These are phyloP conservation scores for Paraphoma sp. DNA, from an alignment of 2,329 filamentous ascomycete species.

Conservation along the genomic window DNA sequence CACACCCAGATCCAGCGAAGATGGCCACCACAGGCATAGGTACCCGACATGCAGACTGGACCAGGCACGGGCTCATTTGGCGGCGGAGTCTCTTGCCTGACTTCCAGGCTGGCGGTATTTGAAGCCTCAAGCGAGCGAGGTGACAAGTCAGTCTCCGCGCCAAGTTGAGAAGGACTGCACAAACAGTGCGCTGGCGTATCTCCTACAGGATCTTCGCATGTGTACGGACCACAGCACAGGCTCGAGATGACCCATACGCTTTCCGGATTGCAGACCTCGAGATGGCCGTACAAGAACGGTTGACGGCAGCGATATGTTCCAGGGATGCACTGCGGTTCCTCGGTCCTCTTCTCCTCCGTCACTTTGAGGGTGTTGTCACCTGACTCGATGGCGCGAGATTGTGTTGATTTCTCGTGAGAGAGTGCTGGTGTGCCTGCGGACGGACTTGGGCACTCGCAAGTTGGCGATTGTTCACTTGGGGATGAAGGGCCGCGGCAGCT, in stretches of 20 bases:
- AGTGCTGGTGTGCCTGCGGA: background rate
- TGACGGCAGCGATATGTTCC: background rate
- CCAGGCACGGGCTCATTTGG: background rate
- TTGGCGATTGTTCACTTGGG: background rate
- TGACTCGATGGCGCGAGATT: background rate
- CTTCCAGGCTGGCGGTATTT: background rate
- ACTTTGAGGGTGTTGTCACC: background rate
- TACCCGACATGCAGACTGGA: background rate
- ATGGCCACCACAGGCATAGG: background rate
- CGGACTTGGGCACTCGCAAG: background rate
- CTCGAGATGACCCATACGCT: background rate
- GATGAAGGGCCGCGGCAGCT: background rate
- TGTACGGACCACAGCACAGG: conserved; percentile 1
- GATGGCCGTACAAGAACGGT: background rate
- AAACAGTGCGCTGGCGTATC: background rate
- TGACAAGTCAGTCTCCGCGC: background rate
- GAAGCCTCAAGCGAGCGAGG: background rate
- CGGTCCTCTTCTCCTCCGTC: background rate
- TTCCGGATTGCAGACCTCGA: background rate
- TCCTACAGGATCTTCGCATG: background rate
- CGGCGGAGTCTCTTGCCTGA: background rate
- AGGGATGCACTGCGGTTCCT: background rate
- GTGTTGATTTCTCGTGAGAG: background rate
- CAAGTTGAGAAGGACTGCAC: background rate
- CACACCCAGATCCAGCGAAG: too few species aligned